These are phyloP conservation scores for Amesomyces nigricolor DNA, from an alignment of 2,329 filamentous ascomycete species.

Conservation along the genomic window DNA sequence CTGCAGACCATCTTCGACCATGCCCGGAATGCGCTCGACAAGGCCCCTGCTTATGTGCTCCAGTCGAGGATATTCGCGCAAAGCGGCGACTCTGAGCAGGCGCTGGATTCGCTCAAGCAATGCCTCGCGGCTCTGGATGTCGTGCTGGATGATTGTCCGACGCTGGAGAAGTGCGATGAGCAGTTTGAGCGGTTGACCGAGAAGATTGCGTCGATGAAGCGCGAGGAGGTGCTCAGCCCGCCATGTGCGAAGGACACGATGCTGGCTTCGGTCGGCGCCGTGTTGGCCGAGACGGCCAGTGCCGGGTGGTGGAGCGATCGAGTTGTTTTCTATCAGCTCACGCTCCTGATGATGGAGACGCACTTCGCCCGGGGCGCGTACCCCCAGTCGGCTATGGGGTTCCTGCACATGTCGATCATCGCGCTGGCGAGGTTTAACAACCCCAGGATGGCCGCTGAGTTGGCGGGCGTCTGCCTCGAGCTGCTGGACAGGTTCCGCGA, in stretches of 20 bases:
- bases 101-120: conserved; percentile 64
- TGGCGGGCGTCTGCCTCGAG: conserved; percentile 57
- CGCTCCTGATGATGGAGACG: conserved; percentile 60
- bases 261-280: conserved; percentile 59
- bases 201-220: conserved; percentile 54
- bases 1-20: conserved; percentile 64
- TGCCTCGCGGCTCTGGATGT: conserved; percentile 67
- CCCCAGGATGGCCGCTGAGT: conserved; percentile 60
- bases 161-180: conserved; percentile 70
- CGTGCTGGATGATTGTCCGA: conserved; percentile 57
- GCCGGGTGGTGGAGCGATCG: conserved; percentile 69
- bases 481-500: conserved; percentile 60
- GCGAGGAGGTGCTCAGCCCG: conserved; percentile 40
- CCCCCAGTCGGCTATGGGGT: conserved; percentile 63
- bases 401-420: conserved; percentile 63
- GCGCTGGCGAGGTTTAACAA: conserved; percentile 65
- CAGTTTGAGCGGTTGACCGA: conserved; percentile 62
- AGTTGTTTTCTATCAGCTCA: conserved; percentile 66
- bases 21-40: conserved; percentile 68
- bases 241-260: conserved; percentile 44
- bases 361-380: conserved; percentile 60
- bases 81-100: conserved; percentile 62
- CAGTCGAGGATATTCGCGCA: conserved; percentile 74
- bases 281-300: conserved; percentile 63
- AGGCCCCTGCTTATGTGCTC: conserved; percentile 76